Base-by-base conservation (phyloP, 139 green algal genomes). In the Prasinococcaceae sp. region DNA sequence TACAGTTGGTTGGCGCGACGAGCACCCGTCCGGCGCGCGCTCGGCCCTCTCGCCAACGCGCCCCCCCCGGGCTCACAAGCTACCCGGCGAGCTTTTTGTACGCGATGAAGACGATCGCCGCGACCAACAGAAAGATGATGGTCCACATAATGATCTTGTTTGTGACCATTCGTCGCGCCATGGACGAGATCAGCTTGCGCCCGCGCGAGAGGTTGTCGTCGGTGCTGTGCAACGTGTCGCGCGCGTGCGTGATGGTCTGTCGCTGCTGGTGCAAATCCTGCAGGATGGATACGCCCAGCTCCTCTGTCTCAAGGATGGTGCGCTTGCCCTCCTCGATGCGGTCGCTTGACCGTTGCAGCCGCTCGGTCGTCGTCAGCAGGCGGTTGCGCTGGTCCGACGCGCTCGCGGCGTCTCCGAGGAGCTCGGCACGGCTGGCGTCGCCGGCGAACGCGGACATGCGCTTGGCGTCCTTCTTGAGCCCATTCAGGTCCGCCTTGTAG, bases 231-330 rank as follows among this genome's bases (percentile, higher is more conserved):
- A 95, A 58, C 27, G 80, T 85, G 63, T 92, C 76, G 27, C 78
- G 77, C 22, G 85, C 71, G 53, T 81, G 71, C 23, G 76, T 28
- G 58, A 98, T 94, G 3, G 85, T 94, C 68, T 97, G 74, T 3
- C 90, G 73, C 57, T 98, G 90, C 20, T 77, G 54, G 32, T 92
- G 77, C 29, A 98, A 71, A 72, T 97, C 81, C 37, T 77, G 55
- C 38, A 98, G 63, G 41, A 98, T 94, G 58, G 42, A 76, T 2
- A 84, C 79, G 10, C 90, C 90, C 19, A 95, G 69, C 56, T 97
- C 90, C 84, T 97, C 79, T 39, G 66, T 70, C 57, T 75, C 66
- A 8, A 71, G 22, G 28, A 70, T 32, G 33, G 43, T 32, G 5
- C 49, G 40, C 46, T 60, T 57, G 24, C 61, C 36, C 25, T 70